Evolutionary conservation across 2,329 filamentous ascomycete species (phyloP).

Genomic region (Talaromyces sp.): DNA sequence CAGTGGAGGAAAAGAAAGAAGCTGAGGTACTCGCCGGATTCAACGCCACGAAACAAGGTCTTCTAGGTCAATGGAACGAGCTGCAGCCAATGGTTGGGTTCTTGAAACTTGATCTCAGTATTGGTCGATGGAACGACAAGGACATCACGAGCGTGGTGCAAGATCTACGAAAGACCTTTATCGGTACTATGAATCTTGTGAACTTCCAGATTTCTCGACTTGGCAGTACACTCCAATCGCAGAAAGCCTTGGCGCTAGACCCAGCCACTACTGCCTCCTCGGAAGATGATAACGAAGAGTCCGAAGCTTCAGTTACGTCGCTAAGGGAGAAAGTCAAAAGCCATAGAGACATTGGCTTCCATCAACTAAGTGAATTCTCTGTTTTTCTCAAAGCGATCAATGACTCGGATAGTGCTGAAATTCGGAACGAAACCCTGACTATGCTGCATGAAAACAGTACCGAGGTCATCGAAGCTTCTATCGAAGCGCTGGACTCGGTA

Average conservation of each 20-base stretch:
- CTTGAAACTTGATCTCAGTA: conserved; percentile 47
- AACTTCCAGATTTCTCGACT: not conserved
- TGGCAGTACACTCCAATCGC: not conserved
- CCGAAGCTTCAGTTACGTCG: not conserved
- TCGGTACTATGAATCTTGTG: not conserved
- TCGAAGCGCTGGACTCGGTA: conserved; percentile 24
- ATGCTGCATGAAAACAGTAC: conserved; percentile 30
- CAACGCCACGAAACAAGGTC: not conserved
- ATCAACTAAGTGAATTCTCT: conserved; percentile 33
- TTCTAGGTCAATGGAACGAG: conserved; percentile 1
- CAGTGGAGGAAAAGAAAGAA: not conserved
- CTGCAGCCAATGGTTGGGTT: conserved; percentile 34
- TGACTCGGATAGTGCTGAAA: conserved; percentile 34
- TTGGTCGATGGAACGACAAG: conserved; percentile 39
- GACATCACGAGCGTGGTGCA: conserved; percentile 1
- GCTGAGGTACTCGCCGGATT: not conserved
- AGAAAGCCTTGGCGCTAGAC: not conserved
- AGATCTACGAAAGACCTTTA: not conserved
- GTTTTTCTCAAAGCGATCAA: conserved; percentile 39
- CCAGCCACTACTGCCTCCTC: not conserved
- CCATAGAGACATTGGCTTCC: conserved; percentile 24
- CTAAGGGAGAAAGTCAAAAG: not conserved
- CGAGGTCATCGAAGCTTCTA: conserved; percentile 28
- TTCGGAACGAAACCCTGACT: conserved; percentile 33
- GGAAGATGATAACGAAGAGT: not conserved